Evolutionary conservation across 2,329 filamentous ascomycete species (phyloP), one percentile per base, ranked within the genome.

Genomic region (Aspergillus tamarii): DNA sequence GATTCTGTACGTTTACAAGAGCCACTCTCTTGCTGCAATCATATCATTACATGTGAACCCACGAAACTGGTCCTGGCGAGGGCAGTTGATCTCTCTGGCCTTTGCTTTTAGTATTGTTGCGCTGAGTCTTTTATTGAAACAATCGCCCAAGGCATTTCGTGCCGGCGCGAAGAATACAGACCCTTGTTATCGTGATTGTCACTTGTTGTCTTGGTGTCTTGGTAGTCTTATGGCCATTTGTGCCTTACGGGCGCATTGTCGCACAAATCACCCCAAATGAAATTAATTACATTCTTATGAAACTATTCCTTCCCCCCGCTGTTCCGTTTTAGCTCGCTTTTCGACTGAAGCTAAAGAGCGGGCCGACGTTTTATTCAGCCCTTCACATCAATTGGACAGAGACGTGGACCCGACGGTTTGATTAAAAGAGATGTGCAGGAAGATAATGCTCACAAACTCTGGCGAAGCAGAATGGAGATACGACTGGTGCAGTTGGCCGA

Each of bases 401-500:
- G 9, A 28, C 23, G 26, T 48, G 45, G 12, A 48, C 12, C 5
- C 8, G 23, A 28, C 53, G 43, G 41, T 55, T 41, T 28, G 23
- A 21, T 41, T 57, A 41, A 28, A 39, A 34, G 21, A 45, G 30
- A 28, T 36, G 32, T 28, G 12, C 54, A 43, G 26, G 26, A 19
- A 63, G 41, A 39, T 26, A 11, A 28, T 59, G 16, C 11, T 59
- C 46, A 21, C 21, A 11, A 36, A 11, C 10, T 16, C 26, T 36
- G 48, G 52, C 45, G 16, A 41, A 50, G 48, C 56, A 48, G 34
- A 48, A n/a, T n/a, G 28, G 30, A 36, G 23, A 55, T 23, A 66
- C 62, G 26, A 64, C 60, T 56, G 41, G 48, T 19, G 39, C 41
- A 28, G 30, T 21, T 54, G 45, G 55, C 45, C 65, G 61, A 66